Evolutionary conservation across 257 asterid genomes (phyloP), one percentile per base, ranked within the genome.

Genomic region (Penstemon barbatus): DNA sequence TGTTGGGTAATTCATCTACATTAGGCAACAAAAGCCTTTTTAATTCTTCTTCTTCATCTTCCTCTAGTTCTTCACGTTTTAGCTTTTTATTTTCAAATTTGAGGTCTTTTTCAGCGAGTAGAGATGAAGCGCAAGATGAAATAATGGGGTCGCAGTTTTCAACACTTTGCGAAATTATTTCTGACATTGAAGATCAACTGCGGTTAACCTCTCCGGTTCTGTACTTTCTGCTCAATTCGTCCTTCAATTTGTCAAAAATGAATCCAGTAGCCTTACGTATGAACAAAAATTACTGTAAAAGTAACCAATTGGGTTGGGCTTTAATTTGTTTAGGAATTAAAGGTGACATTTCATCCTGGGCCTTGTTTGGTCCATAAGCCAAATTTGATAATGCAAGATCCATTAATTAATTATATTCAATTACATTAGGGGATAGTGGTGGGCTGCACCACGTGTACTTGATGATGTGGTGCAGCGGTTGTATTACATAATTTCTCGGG

Each of bases 1-100:
- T 44, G 8, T 19, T 62, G 45, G 92, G 96, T 71, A 93, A 84
- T 37, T 82, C 85, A 11, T 86, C 83, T 5, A 84, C 67, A 69
- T 82, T 79, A 13, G 96, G 96, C 75, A 88, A 50, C 74, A 90
- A 66, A 74, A 90, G 95, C 71, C 83, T 82, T 67, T 61, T 75
- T 63, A 93, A 43, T 64, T 88, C 89, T 57, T 86, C 92, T 7
- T 81, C 86, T 1, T 33, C 77, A 50, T 68, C 53, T 49, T 37
- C 67, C 56, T 15, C 39, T n/a, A 3, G 58, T n/a, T 6, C 51
- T 50, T 63, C 60, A 42, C 48, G 56, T 44, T 63, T 65, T 43
- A 37, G 50, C 48, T 42, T 61, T 10, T 67, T 58, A 7, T 50
- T 68, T 40, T 66, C 80, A 57, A 70, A 36, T 15, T 4, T 6